Evolutionary conservation across 2,329 filamentous ascomycete genomes (phyloP), one percentile per base, ranked within the genome.

Genomic region (Tolypocladium amazonense): DNA sequence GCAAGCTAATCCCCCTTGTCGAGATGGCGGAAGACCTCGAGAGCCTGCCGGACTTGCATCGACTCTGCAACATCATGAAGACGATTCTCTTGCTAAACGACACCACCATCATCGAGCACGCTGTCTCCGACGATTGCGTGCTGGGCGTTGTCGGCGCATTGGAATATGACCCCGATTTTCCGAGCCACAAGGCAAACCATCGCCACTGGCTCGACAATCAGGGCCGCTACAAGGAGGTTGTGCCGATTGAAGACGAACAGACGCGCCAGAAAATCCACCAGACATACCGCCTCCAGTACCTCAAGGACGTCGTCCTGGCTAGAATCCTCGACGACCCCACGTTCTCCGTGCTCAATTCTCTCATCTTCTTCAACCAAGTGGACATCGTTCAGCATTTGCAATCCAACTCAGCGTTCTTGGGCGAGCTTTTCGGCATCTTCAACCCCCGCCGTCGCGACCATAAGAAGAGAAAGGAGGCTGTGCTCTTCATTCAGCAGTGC

Each of bases 301-400:
- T 99, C 59, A 99, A 97, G 73, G 94, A 99, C 69, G 94, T 99
- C n/a, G 93, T 97, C 1, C 82, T 99, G 52, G 94, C 94, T 37
- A 86, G 94, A 63, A 97, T 99, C 64, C 81, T 99, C 62, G 94
- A 99, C 74, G 94, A 99, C 72, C 93, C 93, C 56, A 99, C 94
- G 25, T 99, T 97, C 73, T 96, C 91, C 30, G 92, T 97, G 33
- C 86, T 99, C 64, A 99, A 97, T 75, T 96, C 92, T 57, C 83
- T 97, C 67, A 99, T 99, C 66, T 99, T 97, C 78, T 99, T 96
- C 81, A 94, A 97, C 76, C 94, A 99, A 76, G 92, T 97, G 67
- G 94, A 97, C 70, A 97, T 99, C 70, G 88, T 99, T 56, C 90
- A 93, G 69, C 90, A 97, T 74, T 81, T 99, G n/a, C 92, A 97